Conservation (phyloP, 1,284 basidiomycete genomes). For the Golubevia sp. region DNA sequence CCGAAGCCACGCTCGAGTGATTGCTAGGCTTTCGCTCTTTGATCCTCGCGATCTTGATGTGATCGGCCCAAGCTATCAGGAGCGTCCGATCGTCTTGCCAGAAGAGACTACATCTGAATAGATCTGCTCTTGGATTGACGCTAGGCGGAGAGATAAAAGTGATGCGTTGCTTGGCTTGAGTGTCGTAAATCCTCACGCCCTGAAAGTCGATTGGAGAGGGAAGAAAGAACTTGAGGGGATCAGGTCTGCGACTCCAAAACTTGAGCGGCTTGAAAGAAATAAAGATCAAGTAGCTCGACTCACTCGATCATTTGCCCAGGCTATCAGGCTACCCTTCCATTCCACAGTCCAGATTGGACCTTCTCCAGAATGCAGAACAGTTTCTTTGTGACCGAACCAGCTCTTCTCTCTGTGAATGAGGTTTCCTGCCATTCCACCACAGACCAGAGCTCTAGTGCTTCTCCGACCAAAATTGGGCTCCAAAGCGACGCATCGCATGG, state of each 20-base stretch:
- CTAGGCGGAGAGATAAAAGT: constrained; percentile 82
- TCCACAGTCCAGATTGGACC: constrained; percentile 91
- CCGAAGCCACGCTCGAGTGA: constrained; percentile 6
- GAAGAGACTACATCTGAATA: constrained; percentile 86
- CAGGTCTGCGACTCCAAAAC: not conserved
- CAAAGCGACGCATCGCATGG: constrained; percentile 84
- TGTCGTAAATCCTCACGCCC: constrained; percentile 95
- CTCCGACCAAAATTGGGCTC: constrained; percentile 88
- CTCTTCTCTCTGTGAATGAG: constrained; percentile 89
- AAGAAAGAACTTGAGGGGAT: not conserved
- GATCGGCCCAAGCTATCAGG: constrained; percentile 90
- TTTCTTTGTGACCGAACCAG: constrained; percentile 94
- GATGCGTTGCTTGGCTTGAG: constrained; percentile 76
- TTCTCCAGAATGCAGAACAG: constrained; percentile 81
- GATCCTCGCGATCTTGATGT: constrained; percentile 82
- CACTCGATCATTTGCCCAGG: constrained; percentile 93
- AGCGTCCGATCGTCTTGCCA: constrained; percentile 90
- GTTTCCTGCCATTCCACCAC: constrained; percentile 88
- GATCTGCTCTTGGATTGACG: constrained; percentile 82
- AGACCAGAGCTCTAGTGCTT: constrained; percentile 82
- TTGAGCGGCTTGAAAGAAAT: not conserved
- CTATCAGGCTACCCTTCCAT: constrained; percentile 85
- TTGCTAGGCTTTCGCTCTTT: constrained; percentile 15
- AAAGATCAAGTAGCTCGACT: too few species aligned
- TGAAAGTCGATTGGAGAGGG: constrained; percentile 62